Evolutionary conservation across 495 filamentous ascomycete genomes (phyloP), one percentile per base, ranked within the genome.

Genomic region (Choiromyces venosus): DNA sequence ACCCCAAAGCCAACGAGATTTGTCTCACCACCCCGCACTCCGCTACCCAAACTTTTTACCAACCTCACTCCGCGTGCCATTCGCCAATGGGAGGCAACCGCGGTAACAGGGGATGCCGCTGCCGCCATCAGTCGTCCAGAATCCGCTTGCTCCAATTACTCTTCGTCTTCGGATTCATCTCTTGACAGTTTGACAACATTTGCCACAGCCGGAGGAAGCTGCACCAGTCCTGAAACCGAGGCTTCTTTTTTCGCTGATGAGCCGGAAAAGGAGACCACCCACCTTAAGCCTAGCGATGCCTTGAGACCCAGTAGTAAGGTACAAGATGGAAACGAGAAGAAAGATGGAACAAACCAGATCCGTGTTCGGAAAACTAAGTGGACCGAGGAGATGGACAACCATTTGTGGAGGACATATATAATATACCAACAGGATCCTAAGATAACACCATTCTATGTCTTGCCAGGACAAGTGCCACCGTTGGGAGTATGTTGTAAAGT

Each of bases 371-470:
- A 82, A 74, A 83, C 83, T 18, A 77, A 82, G 38, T 99, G 94
- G 93, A 96, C 92, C 2, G 87, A 89, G 65, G 91, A 93, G 29
- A 96, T 96, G 92, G 93, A 94, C 82, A 89, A 90, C 44, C 95
- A 99, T 80, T 83, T 99, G 38, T 98, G 96, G 96, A 89, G 91
- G 42, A 93, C 91, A 2, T 98, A 97, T 80, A 84, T 92, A 76
- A 82, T 91, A 14, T 99, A 97, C 80, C 84, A 97, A 16, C 91
- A 93, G 76, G 93, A 98, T 81, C 94, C 95, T 40, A 93, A 91
- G 14, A 91, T 96, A 37, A 99, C 95, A 2, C 95, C 95, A 0
- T 94, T 98, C 83, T 93, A 94, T 78, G 91, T 92, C 84, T 88
- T 93, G 21, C 93, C 94, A 33, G 94, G 92, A 69, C 87, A 88